A percentile compares a stretch with the other conserved stretches of the same genome.
Evolutionary conservation across 371 early-diverging fungal species (phyloP).

Genomic region (Mortierella sp.): DNA sequence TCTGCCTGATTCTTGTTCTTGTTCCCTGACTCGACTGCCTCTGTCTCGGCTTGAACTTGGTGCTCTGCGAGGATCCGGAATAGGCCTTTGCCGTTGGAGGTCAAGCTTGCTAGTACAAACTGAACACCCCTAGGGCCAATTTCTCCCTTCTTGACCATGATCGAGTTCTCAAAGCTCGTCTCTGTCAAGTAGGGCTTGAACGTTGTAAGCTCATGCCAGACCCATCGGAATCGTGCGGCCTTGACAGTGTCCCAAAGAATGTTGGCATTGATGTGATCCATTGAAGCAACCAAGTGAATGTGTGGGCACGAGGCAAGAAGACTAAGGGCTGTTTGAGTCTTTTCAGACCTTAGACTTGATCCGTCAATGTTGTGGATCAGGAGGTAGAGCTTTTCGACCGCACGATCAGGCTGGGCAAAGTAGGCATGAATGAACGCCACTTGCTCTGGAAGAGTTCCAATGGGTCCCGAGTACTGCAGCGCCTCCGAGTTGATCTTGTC

Average conservation of each 20-base stretch:
- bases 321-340: constrained; percentile 72
- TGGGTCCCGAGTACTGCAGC: constrained; percentile 54
- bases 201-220: constrained; percentile 93
- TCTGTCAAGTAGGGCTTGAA: constrained; percentile 84
- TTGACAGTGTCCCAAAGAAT: constrained; percentile 87
- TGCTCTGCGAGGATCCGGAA: constrained; percentile 80
- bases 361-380: constrained; percentile 95
- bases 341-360: constrained; percentile 77
- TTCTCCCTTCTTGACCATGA: constrained; percentile 69
- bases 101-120: constrained; percentile 86
- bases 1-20: constrained; percentile 44
- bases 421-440: constrained; percentile 70
- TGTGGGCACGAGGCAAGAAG: constrained; percentile 72
- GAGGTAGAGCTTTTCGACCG: constrained; percentile 69
- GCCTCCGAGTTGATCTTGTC: constrained; percentile 66
- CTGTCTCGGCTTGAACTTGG: constrained; percentile 68
- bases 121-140: constrained; percentile 77
- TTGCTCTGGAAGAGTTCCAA: constrained; percentile 72
- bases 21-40: constrained; percentile 52
- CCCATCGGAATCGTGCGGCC: constrained; percentile 77
- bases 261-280: constrained; percentile 92
- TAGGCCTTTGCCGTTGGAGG: constrained; percentile 82
- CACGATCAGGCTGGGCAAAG: constrained; percentile 62
- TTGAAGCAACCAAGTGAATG: constrained; percentile 84
- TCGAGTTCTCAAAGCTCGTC: constrained; percentile 83